phyloP scores from a whole-genome alignment of 768 basidiomycete genomes.

The Zangia roseola region DNA sequence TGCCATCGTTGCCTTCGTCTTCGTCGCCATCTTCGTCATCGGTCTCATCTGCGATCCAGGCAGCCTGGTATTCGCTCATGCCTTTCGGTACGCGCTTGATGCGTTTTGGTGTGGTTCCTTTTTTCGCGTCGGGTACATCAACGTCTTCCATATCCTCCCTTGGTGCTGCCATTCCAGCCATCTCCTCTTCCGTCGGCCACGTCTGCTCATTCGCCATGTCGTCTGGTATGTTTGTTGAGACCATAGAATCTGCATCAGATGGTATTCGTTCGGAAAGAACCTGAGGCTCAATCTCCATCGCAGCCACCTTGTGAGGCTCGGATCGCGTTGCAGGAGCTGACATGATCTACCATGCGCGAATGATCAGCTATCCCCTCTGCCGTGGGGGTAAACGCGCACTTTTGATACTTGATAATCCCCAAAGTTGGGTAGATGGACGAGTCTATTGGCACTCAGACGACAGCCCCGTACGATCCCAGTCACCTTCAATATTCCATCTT shows the following conservation, averaged over 20 bases:
- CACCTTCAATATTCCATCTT: constrained; percentile 66
- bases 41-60: constrained; percentile 90
- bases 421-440: constrained; percentile 83
- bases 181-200: constrained; percentile 98
- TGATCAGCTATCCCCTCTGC: neutral
- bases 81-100: constrained; percentile 91
- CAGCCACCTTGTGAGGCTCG: constrained; percentile 35
- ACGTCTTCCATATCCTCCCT: constrained; percentile 21
- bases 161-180: constrained; percentile 44
- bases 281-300: constrained; percentile 69
- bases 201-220: constrained; percentile 94
- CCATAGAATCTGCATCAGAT: constrained; percentile 76
- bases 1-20: constrained; percentile 44
- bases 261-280: constrained; percentile 60
- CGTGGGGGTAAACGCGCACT: constrained; percentile 40
- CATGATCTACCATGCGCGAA: constrained; percentile 52
- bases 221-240: constrained; percentile 86
- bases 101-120: constrained; percentile 74
- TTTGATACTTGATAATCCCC: constrained; percentile 87
- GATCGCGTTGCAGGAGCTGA: constrained; percentile 50
- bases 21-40: constrained; percentile 59
- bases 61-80: constrained; percentile 94
- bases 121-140: constrained; percentile 57
- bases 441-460: constrained; percentile 70
- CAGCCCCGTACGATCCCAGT: constrained; percentile 86